Evolutionary conservation across 495 filamentous ascomycete species (phyloP).

Genomic region (Acidomyces sp.): DNA sequence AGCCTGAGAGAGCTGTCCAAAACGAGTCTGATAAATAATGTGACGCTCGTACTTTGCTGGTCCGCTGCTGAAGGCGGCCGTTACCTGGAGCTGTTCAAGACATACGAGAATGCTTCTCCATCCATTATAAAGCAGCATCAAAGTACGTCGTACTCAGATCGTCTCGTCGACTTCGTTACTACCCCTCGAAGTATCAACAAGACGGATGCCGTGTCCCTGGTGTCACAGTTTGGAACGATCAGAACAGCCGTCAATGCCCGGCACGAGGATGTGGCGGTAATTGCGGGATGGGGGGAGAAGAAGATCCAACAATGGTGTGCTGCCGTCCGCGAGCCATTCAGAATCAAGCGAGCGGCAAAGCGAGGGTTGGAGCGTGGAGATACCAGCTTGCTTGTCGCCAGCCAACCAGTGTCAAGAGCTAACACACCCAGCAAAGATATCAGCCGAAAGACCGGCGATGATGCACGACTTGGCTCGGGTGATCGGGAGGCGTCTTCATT

Average conservation of each 20-base stretch:
- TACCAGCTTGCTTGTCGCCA: slow-evolving; percentile 18
- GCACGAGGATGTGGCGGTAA: slow-evolving; percentile 65
- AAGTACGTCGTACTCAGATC: slow-evolving; percentile 68
- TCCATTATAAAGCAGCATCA: slow-evolving; percentile 71
- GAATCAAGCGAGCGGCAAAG: slow-evolving; percentile 55
- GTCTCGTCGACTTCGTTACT: slow-evolving; percentile 87
- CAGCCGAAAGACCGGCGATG: slow-evolving; percentile 19
- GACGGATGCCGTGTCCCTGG: slow-evolving; percentile 76
- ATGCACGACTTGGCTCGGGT: slow-evolving; percentile 1
- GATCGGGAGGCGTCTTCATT: background rate
- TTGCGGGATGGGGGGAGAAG: slow-evolving; percentile 89
- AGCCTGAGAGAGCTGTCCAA: slow-evolving; percentile 71
- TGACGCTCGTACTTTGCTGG: slow-evolving; percentile 89
- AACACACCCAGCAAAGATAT: slow-evolving; percentile 8
- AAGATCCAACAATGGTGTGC: slow-evolving; percentile 77
- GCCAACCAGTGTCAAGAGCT: slow-evolving; percentile 13
- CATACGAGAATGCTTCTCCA: slow-evolving; percentile 72
- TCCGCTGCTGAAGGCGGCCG: slow-evolving; percentile 80
- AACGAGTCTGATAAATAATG: slow-evolving; percentile 78
- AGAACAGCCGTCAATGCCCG: slow-evolving; percentile 75
- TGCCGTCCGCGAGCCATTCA: slow-evolving; percentile 71
- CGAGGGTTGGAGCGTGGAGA: slow-evolving; percentile 30
- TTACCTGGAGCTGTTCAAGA: slow-evolving; percentile 90
- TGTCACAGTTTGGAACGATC: slow-evolving; percentile 77
- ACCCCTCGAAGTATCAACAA: slow-evolving; percentile 83